These are phyloP conservation scores for Lentinula boryana DNA, from an alignment of 768 basidiomycete species.

Conservation along the genomic window DNA sequence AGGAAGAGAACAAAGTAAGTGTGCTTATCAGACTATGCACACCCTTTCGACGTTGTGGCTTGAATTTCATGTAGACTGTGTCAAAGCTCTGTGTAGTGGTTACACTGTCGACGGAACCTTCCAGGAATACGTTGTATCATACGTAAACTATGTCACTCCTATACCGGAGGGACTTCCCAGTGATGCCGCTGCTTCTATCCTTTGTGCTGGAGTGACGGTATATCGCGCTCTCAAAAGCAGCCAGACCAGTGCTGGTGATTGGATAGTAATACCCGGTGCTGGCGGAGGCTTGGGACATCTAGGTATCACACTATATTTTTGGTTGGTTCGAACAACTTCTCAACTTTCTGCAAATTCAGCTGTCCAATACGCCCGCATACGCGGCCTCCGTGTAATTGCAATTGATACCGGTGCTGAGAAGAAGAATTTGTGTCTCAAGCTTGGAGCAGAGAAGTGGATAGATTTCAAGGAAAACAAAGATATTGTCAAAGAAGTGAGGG, in stretches of 20 bases:
- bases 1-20: constrained; percentile 68
- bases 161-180: constrained; percentile 69
- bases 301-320: constrained; percentile 26
- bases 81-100: constrained; percentile 54
- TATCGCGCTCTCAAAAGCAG: constrained; percentile 82
- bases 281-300: constrained; percentile 84
- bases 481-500: constrained; percentile 53
- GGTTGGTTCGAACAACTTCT: neutral
- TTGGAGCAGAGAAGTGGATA: constrained; percentile 64
- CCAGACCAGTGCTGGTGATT: constrained; percentile 60
- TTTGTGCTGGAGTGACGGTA: constrained; percentile 82
- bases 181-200: constrained; percentile 64
- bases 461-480: constrained; percentile 68
- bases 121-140: constrained; percentile 66
- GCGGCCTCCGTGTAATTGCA: constrained; percentile 77
- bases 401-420: constrained; percentile 69
- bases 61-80: constrained; percentile 41
- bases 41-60: neutral
- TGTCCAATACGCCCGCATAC: constrained; percentile 72
- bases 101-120: constrained; percentile 79
- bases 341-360: constrained; percentile 26
- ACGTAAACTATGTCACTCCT: constrained; percentile 65
- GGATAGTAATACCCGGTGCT: constrained; percentile 72
- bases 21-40: neutral
- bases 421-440: constrained; percentile 45